A percentile compares a stretch with the other conserved stretches of the same genome.
Conservation (phyloP, 257 asterid species). For the Mitragyna speciosa region DNA sequence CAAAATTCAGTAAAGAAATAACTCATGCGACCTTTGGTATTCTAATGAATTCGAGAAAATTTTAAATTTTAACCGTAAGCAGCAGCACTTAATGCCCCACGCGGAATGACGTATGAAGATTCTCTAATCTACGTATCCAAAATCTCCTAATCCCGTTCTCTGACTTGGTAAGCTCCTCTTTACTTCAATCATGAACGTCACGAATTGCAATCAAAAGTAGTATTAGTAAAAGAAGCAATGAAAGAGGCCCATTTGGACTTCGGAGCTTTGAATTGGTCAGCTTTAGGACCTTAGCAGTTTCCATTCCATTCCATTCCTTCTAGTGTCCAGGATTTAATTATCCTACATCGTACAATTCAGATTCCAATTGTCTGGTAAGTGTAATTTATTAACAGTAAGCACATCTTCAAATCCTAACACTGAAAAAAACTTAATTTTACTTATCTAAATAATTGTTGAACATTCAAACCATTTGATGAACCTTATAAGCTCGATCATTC, state of each 20-base stretch:
- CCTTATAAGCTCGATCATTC: too few relatives aligned
- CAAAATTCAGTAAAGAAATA: neutral
- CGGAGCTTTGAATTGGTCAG: constrained; percentile 33
- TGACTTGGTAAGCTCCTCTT: constrained; percentile 12
- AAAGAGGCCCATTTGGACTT: neutral
- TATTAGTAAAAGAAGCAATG: too few relatives aligned
- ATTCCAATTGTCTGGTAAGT: neutral
- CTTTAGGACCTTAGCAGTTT: neutral
- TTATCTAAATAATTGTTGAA: too few relatives aligned
- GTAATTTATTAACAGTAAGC: too few relatives aligned
- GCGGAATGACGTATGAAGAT: constrained; percentile 25
- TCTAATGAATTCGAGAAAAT: too few relatives aligned
- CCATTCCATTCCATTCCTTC: neutral
- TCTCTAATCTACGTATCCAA: neutral
- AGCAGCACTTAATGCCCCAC: constrained; percentile 6
- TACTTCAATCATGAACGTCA: constrained; percentile 16
- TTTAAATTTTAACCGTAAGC: too few relatives aligned
- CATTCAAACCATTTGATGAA: too few relatives aligned
- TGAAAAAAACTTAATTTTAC: too few relatives aligned
- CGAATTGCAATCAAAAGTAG: constrained; percentile 12
- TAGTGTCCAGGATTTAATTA: neutral
- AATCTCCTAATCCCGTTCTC: neutral
- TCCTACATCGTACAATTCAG: neutral
- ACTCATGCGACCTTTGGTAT: too few relatives aligned
- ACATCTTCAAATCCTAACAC: too few relatives aligned